These are phyloP conservation scores for Candida anglica DNA, from an alignment of 805 yeast genomes.

Conservation along the genomic window DNA sequence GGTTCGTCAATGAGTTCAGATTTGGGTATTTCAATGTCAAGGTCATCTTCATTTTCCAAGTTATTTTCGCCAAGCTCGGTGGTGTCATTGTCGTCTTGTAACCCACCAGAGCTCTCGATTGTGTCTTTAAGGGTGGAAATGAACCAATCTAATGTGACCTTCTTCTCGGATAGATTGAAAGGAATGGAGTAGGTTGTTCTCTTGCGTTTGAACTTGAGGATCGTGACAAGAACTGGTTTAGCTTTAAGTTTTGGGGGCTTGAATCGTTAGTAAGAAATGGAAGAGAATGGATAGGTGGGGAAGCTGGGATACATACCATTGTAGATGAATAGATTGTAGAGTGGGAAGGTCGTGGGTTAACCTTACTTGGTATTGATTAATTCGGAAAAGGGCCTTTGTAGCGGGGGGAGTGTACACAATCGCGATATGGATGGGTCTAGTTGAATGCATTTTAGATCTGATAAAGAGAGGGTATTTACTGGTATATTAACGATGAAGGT, in stretches of 20 bases:
- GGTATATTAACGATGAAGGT: too few species aligned
- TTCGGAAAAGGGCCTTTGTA: too few species aligned
- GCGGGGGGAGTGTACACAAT: too few species aligned
- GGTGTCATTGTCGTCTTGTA: slow-evolving; percentile 22
- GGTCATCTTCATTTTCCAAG: too few species aligned
- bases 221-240: slow-evolving; percentile 11
- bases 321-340: too few species aligned
- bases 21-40: slow-evolving; percentile 33
- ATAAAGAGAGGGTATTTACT: too few species aligned
- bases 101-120: slow-evolving; percentile 48
- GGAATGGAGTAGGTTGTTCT: slow-evolving; percentile 28
- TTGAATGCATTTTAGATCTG: too few species aligned
- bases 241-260: slow-evolving; percentile 5
- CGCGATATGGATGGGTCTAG: too few species aligned
- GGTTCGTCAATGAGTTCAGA: slow-evolving; percentile 33
- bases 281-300: neutral
- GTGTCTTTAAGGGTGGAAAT: slow-evolving; percentile 23
- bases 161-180: slow-evolving; percentile 14
- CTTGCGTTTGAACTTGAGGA: slow-evolving; percentile 33
- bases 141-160: slow-evolving; percentile 10
- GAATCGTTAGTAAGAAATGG: neutral
- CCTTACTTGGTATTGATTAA: too few species aligned
- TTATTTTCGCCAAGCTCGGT: too few species aligned
- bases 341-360: too few species aligned
- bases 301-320: too few species aligned